Conservation (phyloP, 1,284 basidiomycete genomes). For the Phaffia rhodozyma region DNA sequence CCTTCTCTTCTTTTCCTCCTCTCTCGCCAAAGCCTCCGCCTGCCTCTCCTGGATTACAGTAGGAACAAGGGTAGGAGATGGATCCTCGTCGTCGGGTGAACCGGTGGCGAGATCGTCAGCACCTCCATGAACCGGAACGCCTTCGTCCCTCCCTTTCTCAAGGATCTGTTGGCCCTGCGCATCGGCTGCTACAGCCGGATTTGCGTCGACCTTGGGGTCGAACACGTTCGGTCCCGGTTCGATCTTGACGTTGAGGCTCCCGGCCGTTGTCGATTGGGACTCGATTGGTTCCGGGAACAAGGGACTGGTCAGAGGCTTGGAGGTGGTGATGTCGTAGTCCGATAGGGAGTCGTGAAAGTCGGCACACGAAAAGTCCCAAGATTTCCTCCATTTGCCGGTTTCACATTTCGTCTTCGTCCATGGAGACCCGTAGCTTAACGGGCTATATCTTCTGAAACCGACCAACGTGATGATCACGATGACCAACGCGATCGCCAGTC, state of each 20-base stretch:
- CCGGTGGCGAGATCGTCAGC: conserved; percentile 12
- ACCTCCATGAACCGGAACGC: conserved; percentile 6
- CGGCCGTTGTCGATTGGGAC: neutral
- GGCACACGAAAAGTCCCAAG: conserved; percentile 85
- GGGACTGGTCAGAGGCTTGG: neutral
- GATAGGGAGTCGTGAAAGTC: conserved; percentile 31
- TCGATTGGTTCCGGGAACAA: neutral
- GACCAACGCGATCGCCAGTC: conserved; percentile 65
- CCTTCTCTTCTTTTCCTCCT: no score
- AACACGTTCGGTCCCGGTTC: conserved; percentile 15
- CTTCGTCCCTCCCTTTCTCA: neutral
- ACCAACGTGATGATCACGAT: conserved; percentile 61
- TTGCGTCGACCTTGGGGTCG: neutral
- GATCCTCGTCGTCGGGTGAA: neutral
- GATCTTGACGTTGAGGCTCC: neutral
- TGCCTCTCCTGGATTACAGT: neutral
- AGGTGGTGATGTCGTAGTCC: conserved; percentile 23
- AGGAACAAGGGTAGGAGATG: neutral
- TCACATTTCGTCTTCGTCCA: conserved; percentile 79
- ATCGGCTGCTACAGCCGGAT: neutral
- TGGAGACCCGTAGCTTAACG: conserved; percentile 67
- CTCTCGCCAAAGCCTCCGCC: no score
- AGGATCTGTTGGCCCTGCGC: neutral
- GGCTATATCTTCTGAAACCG: conserved; percentile 68
- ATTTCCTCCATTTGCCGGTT: conserved; percentile 69